phyloP scores from a whole-genome alignment of 2,329 filamentous ascomycete species.

The Cladophialophora yegresii region DNA sequence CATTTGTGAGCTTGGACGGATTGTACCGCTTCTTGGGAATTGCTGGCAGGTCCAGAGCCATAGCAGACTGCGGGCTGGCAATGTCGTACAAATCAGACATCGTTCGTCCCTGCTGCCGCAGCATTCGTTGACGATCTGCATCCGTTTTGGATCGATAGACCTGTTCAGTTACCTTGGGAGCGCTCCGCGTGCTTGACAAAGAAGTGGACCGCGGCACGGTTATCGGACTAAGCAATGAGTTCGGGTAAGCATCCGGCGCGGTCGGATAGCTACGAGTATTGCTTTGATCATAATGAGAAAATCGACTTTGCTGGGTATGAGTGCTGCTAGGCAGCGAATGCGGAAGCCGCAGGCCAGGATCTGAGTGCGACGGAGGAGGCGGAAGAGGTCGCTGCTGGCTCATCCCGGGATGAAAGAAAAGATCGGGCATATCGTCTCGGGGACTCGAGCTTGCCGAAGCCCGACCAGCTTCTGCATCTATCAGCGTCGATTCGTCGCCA shows the following conservation, averaged over 20 bases:
- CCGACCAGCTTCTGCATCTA: slow-evolving; percentile 53
- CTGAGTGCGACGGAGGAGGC: slow-evolving; percentile 55
- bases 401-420: slow-evolving; percentile 90
- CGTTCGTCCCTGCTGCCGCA: slow-evolving; percentile 55
- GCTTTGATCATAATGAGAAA: slow-evolving; percentile 47
- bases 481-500: slow-evolving; percentile 72
- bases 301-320: slow-evolving; percentile 58
- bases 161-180: slow-evolving; percentile 69
- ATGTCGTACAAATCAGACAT: slow-evolving; percentile 58
- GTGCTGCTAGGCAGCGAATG: slow-evolving; percentile 59
- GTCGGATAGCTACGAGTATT: slow-evolving; percentile 42
- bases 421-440: slow-evolving; percentile 77
- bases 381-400: slow-evolving; percentile 61
- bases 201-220: slow-evolving; percentile 74
- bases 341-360: slow-evolving; percentile 50
- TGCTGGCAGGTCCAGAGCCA: slow-evolving; percentile 79
- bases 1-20: slow-evolving; percentile 75
- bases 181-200: slow-evolving; percentile 76
- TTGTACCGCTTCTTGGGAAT: slow-evolving; percentile 84
- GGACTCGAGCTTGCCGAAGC: slow-evolving; percentile 64
- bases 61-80: slow-evolving; percentile 51
- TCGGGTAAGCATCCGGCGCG: slow-evolving; percentile 56
- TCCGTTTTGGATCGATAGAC: slow-evolving; percentile 95
- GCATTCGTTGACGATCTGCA: slow-evolving; percentile 65
- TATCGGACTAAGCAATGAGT: slow-evolving; percentile 48